Evolutionary conservation across 2,329 filamentous ascomycete genomes (phyloP), one percentile per base, ranked within the genome.

Genomic region (Harringtonia aguacate): DNA sequence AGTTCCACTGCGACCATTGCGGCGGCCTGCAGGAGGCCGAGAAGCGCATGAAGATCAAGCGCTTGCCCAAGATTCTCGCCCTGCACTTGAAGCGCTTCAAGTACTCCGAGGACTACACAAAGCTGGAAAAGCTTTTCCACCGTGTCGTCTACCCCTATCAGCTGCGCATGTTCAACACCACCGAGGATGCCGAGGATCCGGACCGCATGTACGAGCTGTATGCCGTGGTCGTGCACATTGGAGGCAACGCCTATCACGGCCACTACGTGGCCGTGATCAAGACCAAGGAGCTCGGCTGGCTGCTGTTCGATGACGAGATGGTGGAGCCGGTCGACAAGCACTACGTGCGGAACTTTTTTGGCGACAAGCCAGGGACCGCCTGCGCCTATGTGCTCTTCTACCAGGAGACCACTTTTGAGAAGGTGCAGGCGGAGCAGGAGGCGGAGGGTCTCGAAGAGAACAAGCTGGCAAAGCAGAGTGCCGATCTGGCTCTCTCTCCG

Each of bases 41-140:
- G 63, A 98, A 97, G 69, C 79, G 92, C 51, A 98, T 98, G 92
- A 98, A 97, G 70, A 90, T 98, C 54, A 97, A 98, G 68, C 79
- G 86, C 43, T 67, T 97, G 57, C 92, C 92, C 4, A 88, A 86
- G 57, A 87, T 98, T 47, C 66, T 98, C 50, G 89, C 92, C 5
- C 68, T 98, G 46, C 92, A 98, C 59, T 66, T 98, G 50, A 98
- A 98, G 66, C 79, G 92, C 45, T 98, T 98, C 71, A 97, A 97
- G 66, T 98, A 95, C 59, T 95, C 90, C 3, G 92, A 97, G 59
- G 90, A 97, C 61, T 78, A 94, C 57, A 92, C 89, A 52, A 79
- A 89, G 44, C 67, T 98, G 49, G 89, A 97, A 61, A 98, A 98
- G 64, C 75, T 98, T 36, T 97, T 97, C 60, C 90, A 98, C 61